Evolutionary conservation across 2,329 filamentous ascomycete species (phyloP).

Genomic region (Beauveria brongniartii): DNA sequence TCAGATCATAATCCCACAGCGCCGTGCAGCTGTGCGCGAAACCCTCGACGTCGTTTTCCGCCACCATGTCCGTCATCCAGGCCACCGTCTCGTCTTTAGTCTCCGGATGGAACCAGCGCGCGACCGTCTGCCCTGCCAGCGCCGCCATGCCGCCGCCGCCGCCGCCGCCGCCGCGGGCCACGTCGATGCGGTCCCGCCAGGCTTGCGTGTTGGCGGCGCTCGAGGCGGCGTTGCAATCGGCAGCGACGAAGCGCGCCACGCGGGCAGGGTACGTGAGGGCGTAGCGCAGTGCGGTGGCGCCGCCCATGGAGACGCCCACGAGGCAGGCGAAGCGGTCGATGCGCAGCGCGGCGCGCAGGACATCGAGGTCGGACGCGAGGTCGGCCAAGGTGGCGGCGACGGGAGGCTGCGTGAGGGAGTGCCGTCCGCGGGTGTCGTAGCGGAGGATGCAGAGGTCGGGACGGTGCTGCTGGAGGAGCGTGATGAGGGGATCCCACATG

Average conservation of each 20-base stretch:
- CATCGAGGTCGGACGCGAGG: constrained; percentile 58
- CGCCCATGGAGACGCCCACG: constrained; percentile 74
- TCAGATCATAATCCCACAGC: constrained; percentile 64
- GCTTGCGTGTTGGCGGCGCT: constrained; percentile 68
- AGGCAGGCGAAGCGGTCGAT: constrained; percentile 58
- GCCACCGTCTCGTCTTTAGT: constrained; percentile 34
- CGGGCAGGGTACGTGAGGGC: constrained; percentile 53
- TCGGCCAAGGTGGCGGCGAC: constrained; percentile 52
- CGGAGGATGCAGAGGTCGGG: constrained; percentile 65
- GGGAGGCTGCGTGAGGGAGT: constrained; percentile 38
- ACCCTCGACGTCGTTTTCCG: constrained; percentile 58
- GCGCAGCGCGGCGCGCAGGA: constrained; percentile 60
- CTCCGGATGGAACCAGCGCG: constrained; percentile 67
- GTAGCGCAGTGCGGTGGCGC: constrained; percentile 67
- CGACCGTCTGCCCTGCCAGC: constrained; percentile 63
- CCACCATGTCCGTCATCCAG: constrained; percentile 60
- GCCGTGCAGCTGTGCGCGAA: constrained; percentile 62
- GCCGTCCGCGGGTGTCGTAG: constrained; percentile 68
- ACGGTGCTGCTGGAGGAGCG: constrained; percentile 49
- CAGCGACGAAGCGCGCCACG: constrained; percentile 58
- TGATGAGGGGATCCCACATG: constrained; percentile 75
- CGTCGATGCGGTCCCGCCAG: constrained; percentile 67
- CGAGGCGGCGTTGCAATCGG: constrained; percentile 69
- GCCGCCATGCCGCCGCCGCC: constrained; percentile 52
- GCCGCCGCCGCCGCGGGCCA: constrained; percentile 51